Evolutionary conservation across 805 yeast species (phyloP).

Genomic region (Saturnispora dispora): DNA sequence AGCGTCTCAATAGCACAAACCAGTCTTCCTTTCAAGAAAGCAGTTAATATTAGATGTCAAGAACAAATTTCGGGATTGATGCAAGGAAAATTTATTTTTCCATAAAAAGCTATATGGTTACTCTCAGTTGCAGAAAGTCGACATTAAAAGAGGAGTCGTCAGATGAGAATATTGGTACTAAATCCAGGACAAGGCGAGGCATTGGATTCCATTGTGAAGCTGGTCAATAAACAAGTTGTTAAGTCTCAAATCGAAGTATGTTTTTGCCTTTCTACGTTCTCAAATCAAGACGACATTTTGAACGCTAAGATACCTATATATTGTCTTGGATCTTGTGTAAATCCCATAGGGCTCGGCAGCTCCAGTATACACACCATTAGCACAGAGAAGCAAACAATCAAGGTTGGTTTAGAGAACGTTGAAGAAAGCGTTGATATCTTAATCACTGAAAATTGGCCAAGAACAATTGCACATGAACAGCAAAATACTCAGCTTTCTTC

Average conservation of each 20-base stretch:
- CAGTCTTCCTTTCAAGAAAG: not conserved
- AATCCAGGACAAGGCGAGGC: conserved; percentile 1
- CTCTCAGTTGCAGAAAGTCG: not conserved
- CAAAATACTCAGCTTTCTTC: conserved; percentile 13
- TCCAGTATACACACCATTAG: not conserved
- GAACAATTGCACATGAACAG: conserved; percentile 36
- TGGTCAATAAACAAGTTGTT: not conserved
- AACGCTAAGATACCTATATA: conserved; percentile 1
- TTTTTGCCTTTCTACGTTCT: not conserved
- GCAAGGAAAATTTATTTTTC: not conserved
- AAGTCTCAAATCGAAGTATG: conserved; percentile 2
- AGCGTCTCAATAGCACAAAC: not conserved
- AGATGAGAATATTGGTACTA: conserved; percentile 4
- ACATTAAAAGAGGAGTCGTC: not conserved
- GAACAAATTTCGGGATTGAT: not conserved
- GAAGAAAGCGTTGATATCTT: conserved; percentile 37
- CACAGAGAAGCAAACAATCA: not conserved
- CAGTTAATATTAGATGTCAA: not conserved
- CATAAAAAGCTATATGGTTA: not conserved
- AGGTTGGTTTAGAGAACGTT: not conserved
- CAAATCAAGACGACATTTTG: not conserved
- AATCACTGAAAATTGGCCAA: conserved; percentile 55
- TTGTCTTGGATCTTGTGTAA: not conserved
- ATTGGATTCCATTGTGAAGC: not conserved
- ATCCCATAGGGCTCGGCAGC: not conserved